These are phyloP conservation scores for Isatis tinctoria DNA, from an alignment of 345 rosid species.

Conservation along the genomic window DNA sequence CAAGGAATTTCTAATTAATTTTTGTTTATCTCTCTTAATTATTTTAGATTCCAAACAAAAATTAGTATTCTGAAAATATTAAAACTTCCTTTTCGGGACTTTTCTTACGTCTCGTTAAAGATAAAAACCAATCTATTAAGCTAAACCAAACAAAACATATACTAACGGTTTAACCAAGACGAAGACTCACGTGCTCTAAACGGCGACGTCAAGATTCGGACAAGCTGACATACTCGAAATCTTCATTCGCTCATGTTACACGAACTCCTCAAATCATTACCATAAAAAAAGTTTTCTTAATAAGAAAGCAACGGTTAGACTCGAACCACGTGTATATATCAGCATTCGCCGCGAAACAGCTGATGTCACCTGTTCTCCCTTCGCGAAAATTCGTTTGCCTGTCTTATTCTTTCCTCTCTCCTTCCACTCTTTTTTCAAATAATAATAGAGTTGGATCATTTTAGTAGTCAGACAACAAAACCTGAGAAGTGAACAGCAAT, in stretches of 20 bases:
- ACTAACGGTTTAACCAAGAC: neutral
- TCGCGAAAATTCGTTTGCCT: neutral
- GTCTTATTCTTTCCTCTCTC: neutral
- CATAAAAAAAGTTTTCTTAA: neutral
- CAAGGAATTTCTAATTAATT: neutral
- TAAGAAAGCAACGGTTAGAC: neutral
- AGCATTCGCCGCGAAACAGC: constrained; percentile 7
- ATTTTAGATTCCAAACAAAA: too few species aligned
- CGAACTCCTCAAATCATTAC: neutral
- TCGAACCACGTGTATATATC: neutral
- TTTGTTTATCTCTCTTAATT: too few species aligned
- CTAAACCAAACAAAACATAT: neutral
- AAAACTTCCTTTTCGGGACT: neutral
- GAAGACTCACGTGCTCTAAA: neutral
- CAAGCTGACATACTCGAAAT: neutral
- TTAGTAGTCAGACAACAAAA: neutral
- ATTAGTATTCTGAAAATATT: too few species aligned
- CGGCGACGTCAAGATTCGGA: constrained; percentile 2
- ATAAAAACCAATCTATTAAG: neutral
- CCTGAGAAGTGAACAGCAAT: neutral
- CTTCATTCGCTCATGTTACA: neutral
- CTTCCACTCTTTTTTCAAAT: neutral
- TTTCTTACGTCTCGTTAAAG: neutral
- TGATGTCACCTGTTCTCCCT: neutral
- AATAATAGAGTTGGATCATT: neutral